Percentiles rank a stretch among this genome's conserved stretches.
phyloP scores from a whole-genome alignment of 1,284 basidiomycete species.

The Rhodotorula sp. region DNA sequence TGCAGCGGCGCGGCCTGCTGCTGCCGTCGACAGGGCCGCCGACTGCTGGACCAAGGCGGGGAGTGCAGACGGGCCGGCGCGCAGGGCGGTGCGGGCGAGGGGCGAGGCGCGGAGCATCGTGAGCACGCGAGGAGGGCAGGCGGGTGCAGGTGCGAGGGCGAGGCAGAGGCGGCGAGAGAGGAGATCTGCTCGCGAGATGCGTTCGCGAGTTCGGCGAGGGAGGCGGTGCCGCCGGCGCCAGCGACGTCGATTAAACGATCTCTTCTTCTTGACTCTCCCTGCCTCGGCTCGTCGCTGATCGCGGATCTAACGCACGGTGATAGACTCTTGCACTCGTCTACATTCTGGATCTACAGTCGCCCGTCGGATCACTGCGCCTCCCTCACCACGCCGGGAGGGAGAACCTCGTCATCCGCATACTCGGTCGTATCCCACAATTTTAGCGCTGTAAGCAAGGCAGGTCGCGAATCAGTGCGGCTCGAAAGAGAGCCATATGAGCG shows the following conservation, averaged over 20 bases:
- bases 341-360: not conserved
- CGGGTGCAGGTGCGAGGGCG: not conserved
- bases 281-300: too few relatives aligned
- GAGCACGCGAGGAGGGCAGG: not conserved
- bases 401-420: constrained; percentile 56
- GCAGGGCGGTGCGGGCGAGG: not conserved
- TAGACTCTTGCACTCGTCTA: not conserved
- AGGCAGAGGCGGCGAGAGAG: not conserved
- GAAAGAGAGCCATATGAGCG: not conserved
- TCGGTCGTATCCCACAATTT: constrained; percentile 75
- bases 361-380: too few relatives aligned
- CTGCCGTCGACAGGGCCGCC: not conserved
- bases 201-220: too few relatives aligned
- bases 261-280: not conserved
- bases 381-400: not conserved
- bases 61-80: not conserved
- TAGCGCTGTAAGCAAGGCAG: constrained; percentile 51
- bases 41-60: not conserved
- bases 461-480: too few relatives aligned
- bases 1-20: not conserved
- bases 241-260: not conserved
- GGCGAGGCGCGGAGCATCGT: constrained; percentile 13
- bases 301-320: too few relatives aligned
- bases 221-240: not conserved
- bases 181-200: not conserved